Evolutionary conservation across 192 early-diverging fungal genomes (phyloP).

Genomic region (Blastocladiella britannica): DNA sequence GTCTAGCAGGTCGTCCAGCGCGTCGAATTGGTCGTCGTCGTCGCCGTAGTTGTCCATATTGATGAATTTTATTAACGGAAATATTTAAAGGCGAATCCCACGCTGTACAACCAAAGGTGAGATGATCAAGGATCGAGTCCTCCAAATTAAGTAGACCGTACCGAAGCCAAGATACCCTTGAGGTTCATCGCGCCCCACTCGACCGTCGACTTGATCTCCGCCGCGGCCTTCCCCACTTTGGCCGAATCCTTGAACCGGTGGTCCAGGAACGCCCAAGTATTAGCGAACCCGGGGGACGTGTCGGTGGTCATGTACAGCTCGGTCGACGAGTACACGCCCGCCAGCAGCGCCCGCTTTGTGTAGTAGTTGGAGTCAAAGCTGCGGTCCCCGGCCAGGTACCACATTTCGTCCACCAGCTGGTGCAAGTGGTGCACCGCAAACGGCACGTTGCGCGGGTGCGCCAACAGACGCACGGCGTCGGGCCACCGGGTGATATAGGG

Average conservation of each 20-base stretch:
- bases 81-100: no score
- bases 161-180: neutral
- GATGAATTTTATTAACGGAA: no score
- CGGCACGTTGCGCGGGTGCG: constrained; percentile 52
- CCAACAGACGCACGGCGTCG: constrained; percentile 50
- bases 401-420: constrained; percentile 62
- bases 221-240: constrained; percentile 23
- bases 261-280: constrained; percentile 62
- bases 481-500: neutral
- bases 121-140: no score
- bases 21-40: neutral
- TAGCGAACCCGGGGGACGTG: constrained; percentile 41
- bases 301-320: constrained; percentile 91
- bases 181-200: neutral
- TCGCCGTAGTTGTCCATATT: neutral
- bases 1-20: no score
- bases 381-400: constrained; percentile 67
- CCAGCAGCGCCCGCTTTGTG: constrained; percentile 54
- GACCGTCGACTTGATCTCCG: constrained; percentile 11
- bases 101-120: no score
- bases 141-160: neutral
- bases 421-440: constrained; percentile 44
- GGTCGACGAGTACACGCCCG: constrained; percentile 63
- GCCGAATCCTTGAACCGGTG: constrained; percentile 51
- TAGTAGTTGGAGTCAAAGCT: constrained; percentile 82